phyloP scores from a whole-genome alignment of 352 stramenopile species.

The Pythium graminicola region DNA sequence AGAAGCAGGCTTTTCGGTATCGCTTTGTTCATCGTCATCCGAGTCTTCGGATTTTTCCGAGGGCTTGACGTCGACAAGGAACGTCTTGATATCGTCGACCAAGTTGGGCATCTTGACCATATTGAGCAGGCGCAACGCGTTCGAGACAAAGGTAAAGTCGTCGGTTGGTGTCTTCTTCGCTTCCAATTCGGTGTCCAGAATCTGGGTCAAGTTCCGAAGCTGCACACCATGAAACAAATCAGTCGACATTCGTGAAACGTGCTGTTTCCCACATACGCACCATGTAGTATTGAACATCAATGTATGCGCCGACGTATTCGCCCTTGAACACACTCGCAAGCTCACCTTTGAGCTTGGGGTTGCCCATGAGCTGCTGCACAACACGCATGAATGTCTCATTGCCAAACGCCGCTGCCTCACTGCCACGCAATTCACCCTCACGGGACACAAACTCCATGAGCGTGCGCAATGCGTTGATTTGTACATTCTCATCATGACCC shows the following conservation, averaged over 20 bases:
- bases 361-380: conserved; percentile 55
- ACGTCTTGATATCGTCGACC: conserved; percentile 53
- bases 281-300: conserved; percentile 87
- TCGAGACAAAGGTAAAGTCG: conserved; percentile 53
- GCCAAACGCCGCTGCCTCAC: conserved; percentile 41
- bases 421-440: conserved; percentile 46
- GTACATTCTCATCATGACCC: conserved; percentile 52
- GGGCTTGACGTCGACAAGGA: conserved; percentile 55
- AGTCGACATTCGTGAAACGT: too few species aligned
- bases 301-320: conserved; percentile 77
- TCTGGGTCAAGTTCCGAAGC: conserved; percentile 27
- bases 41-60: conserved; percentile 40
- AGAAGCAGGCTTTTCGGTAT: conserved; percentile 36
- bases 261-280: too few species aligned
- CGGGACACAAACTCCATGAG: conserved; percentile 85
- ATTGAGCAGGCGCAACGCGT: conserved; percentile 55
- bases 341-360: conserved; percentile 73
- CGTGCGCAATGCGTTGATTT: conserved; percentile 75
- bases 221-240: not conserved
- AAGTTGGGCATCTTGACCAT: conserved; percentile 72
- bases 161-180: conserved; percentile 27
- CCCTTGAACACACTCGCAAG: conserved; percentile 80
- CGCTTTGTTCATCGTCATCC: conserved; percentile 20
- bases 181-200: conserved; percentile 26
- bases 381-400: conserved; percentile 82